Percentiles rank a stretch among this genome's conserved stretches.
Evolutionary conservation across 2,329 filamentous ascomycete genomes (phyloP).

Genomic region (Paradendryphiella salina): DNA sequence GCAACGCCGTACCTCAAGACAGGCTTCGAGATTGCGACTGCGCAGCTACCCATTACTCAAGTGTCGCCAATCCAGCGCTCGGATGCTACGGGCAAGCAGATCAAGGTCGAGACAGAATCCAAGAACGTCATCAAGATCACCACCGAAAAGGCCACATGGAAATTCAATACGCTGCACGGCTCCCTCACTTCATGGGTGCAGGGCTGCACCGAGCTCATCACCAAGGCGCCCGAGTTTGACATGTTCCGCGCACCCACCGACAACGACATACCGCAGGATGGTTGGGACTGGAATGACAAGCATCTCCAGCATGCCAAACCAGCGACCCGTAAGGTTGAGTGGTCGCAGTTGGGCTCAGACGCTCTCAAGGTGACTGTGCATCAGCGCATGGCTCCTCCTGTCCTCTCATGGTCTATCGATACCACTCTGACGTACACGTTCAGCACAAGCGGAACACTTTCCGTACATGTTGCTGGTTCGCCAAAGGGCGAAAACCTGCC

Average conservation of each 20-base stretch:
- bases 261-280: slow-evolving; percentile 61
- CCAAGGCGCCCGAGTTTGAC: slow-evolving; percentile 48
- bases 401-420: slow-evolving; percentile 59
- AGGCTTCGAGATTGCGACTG: slow-evolving; percentile 45
- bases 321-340: slow-evolving; percentile 34
- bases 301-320: slow-evolving; percentile 34
- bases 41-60: slow-evolving; percentile 34
- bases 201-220: slow-evolving; percentile 37
- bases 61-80: slow-evolving; percentile 15
- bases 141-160: slow-evolving; percentile 50
- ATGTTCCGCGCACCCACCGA: slow-evolving; percentile 69
- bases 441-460: slow-evolving; percentile 50
- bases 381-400: slow-evolving; percentile 60
- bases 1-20: slow-evolving; percentile 36
- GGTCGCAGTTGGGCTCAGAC: slow-evolving; percentile 39
- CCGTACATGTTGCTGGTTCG: slow-evolving; percentile 52
- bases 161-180: slow-evolving; percentile 57
- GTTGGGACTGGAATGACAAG: slow-evolving; percentile 60
- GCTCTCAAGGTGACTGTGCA: slow-evolving; percentile 49
- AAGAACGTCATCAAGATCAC: slow-evolving; percentile 29
- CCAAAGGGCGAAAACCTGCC: slow-evolving; percentile 57
- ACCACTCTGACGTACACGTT: slow-evolving; percentile 58
- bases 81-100: slow-evolving; percentile 50
- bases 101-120: slow-evolving; percentile 30
- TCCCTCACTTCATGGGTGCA: slow-evolving; percentile 46